Base-by-base conservation (phyloP, 2,329 filamentous ascomycete species). In the Colletotrichum tropicicola region DNA sequence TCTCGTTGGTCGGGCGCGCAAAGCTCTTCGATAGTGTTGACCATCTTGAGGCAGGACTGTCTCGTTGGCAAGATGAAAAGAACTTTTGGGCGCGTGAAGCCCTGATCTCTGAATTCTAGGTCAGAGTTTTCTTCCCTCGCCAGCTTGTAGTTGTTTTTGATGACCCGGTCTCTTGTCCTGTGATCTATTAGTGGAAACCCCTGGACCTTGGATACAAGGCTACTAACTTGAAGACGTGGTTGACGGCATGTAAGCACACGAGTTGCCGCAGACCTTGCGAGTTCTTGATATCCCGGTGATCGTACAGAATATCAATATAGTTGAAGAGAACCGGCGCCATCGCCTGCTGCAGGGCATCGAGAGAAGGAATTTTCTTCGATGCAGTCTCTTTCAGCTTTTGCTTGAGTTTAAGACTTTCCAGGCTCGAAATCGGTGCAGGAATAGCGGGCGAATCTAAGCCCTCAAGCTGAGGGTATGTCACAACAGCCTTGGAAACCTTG, bases 71-170 rank as follows among this genome's bases (percentile, higher is more conserved):
- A 82, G 17, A 99, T 83, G 76, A 98, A 92, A 19, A 99, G 85
- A 6, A 98, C 91, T 75, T 98, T 98, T 7, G 96, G 96, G 5
- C 96, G 85, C 0, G 95, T 98, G 77, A 98, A 99, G 0, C 96
- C 96, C 78, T 99, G 96, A 70, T 99, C 96, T 68, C 94, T 89
- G 17, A 94, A 83, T 69, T 97, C 93, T 5, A 92, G 80, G 37
- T 92, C 90, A 37, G 84, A 84, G 9, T 86, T 85, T 4, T 87
- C 84, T 57, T 91, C 88, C 70, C 89, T 90, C 9, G 91, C 83
- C 10, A 97, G 79, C 68, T 90, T 92, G 57, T 92, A 88, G 73
- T 94, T 98, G 79, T 98, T 97, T 78, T 97, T 98, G 66, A 98
- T 87, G 0, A 98, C 92, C 28, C 90, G 88, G 73, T 98, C 95